phyloP scores from a whole-genome alignment of 2,329 filamentous ascomycete species.

The Xylaria hypoxylon region DNA sequence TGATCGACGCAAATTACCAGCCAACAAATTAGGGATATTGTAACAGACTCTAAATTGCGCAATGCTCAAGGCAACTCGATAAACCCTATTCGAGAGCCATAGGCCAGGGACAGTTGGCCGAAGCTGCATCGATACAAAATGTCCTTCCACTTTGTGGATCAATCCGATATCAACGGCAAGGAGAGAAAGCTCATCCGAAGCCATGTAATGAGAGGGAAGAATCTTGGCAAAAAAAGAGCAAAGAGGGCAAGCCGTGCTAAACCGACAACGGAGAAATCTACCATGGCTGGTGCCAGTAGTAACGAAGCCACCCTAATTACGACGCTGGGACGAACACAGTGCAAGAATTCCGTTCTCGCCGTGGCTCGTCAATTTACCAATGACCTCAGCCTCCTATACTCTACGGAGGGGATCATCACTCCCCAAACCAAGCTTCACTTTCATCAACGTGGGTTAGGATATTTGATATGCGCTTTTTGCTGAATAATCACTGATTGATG shows the following conservation, averaged over 20 bases:
- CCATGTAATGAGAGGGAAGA: conserved; percentile 45
- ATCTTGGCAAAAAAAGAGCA: conserved; percentile 36
- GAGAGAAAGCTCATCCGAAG: conserved; percentile 40
- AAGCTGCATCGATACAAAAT: conserved; percentile 9
- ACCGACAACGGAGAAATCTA: not conserved
- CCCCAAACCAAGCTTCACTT: conserved; percentile 24
- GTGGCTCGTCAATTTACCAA: conserved; percentile 27
- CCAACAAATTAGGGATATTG: not conserved
- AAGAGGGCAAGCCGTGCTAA: conserved; percentile 6
- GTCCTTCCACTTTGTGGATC: conserved; percentile 37
- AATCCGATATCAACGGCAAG: conserved; percentile 29
- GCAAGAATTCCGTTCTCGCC: conserved; percentile 12
- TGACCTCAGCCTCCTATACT: conserved; percentile 10
- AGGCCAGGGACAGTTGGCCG: not conserved
- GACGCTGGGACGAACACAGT: not conserved
- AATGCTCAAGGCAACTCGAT: too few relatives aligned
- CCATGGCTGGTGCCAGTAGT: not conserved
- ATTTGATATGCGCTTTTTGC: not conserved
- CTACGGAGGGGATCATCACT: conserved; percentile 14
- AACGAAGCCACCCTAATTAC: not conserved
- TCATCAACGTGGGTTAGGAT: conserved; percentile 25
- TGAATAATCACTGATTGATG: conserved; percentile 3
- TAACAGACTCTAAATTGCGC: not conserved
- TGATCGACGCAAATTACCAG: too few relatives aligned
- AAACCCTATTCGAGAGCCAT: not conserved